phyloP scores from a whole-genome alignment of 306 rosid species.

The Cucurbita pepo region DNA sequence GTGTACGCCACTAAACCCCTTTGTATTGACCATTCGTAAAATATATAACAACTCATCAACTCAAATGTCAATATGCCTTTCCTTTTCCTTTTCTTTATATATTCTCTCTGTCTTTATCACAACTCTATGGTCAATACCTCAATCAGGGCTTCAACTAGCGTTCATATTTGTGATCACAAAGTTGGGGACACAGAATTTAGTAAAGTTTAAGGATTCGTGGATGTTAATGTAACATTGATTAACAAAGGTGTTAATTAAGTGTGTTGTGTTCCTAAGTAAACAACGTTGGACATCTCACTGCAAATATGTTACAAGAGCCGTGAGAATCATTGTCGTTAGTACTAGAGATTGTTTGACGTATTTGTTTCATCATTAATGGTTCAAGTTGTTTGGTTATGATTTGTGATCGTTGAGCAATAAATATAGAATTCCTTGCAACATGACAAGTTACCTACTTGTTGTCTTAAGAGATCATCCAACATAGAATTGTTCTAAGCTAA shows the following conservation, averaged over 20 bases:
- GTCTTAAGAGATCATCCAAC: no score
- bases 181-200: neutral
- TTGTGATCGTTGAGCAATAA: no score
- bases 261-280: no score
- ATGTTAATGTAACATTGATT: no score
- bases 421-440: neutral
- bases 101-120: neutral
- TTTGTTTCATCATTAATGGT: neutral
- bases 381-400: no score
- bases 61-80: neutral
- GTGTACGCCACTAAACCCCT: slow-evolving; percentile 1
- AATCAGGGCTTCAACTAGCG: neutral
- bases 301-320: no score
- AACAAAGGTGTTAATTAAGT: no score
- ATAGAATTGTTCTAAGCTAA: no score
- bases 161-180: neutral
- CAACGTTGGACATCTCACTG: no score
- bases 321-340: no score
- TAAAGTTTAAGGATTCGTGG: neutral
- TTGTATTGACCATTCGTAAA: neutral
- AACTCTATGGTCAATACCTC: neutral
- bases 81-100: no score
- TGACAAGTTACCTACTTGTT: no score
- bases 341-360: neutral
- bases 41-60: neutral